Evolutionary conservation across 2,329 filamentous ascomycete species (phyloP).

Genomic region (Ramularia endophylla): DNA sequence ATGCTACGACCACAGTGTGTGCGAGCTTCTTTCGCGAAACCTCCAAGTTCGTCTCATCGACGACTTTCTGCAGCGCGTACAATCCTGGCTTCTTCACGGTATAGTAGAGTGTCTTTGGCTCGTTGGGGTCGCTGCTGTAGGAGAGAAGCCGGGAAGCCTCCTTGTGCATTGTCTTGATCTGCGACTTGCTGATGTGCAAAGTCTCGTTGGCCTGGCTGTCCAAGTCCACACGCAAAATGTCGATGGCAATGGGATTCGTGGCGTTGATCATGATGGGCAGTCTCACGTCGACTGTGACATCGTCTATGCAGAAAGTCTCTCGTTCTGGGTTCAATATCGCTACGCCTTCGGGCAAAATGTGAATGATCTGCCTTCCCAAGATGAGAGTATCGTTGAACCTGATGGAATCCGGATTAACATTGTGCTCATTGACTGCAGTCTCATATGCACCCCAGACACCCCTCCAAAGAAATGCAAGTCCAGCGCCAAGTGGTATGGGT

Average conservation of each 20-base stretch:
- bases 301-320: slow-evolving; percentile 73
- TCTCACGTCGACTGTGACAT: slow-evolving; percentile 53
- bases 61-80: slow-evolving; percentile 76
- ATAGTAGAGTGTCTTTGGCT: slow-evolving; percentile 54
- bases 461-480: slow-evolving; percentile 67
- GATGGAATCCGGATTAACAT: slow-evolving; percentile 81
- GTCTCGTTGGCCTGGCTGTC: slow-evolving; percentile 74
- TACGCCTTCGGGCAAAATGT: slow-evolving; percentile 90
- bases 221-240: slow-evolving; percentile 81
- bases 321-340: slow-evolving; percentile 80
- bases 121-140: slow-evolving; percentile 38
- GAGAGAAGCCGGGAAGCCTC: slow-evolving; percentile 56
- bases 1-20: slow-evolving; percentile 79
- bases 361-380: slow-evolving; percentile 92
- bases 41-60: slow-evolving; percentile 92
- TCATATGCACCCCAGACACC: slow-evolving; percentile 81
- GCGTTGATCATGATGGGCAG: slow-evolving; percentile 92
- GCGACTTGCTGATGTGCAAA: slow-evolving; percentile 66
- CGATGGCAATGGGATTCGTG: slow-evolving; percentile 80
- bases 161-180: slow-evolving; percentile 69
- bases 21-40: slow-evolving; percentile 53
- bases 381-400: slow-evolving; percentile 91
- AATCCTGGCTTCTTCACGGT: slow-evolving; percentile 79
- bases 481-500: slow-evolving; percentile 66
- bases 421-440: slow-evolving; percentile 85